Conservation (phyloP, 257 asterid genomes). For the Verbena officinalis region DNA sequence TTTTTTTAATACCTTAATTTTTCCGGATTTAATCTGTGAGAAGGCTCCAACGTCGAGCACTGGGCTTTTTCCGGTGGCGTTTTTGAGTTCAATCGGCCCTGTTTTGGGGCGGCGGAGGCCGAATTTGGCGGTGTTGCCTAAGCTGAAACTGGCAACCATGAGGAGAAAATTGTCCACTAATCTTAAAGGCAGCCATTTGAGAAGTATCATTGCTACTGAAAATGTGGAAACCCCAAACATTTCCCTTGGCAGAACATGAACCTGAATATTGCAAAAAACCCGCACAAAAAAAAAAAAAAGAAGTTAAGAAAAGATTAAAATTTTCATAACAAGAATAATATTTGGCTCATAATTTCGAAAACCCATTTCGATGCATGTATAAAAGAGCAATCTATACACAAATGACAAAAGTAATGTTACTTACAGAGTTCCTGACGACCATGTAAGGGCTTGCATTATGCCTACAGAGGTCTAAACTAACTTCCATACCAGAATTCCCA, state of each 20-base stretch:
- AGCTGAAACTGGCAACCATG: conserved; percentile 47
- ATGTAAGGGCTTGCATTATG: conserved; percentile 65
- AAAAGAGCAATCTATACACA: background rate
- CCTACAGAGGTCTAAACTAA: conserved; percentile 75
- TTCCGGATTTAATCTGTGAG: conserved; percentile 63
- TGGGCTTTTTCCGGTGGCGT: conserved; percentile 89
- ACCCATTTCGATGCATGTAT: background rate
- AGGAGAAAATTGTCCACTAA: conserved; percentile 75
- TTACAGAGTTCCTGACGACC: conserved; percentile 85
- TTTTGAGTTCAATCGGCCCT: conserved; percentile 87
- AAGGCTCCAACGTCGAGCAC: conserved; percentile 95
- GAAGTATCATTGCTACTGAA: conserved; percentile 61
- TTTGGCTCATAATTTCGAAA: too few species aligned
- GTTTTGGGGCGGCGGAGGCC: conserved; percentile 88
- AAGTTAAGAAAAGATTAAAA: background rate
- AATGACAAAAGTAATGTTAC: conserved; percentile 25
- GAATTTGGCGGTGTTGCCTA: conserved; percentile 63
- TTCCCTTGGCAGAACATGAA: conserved; percentile 86
- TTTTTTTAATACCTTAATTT: conserved; percentile 58
- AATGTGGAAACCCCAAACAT: conserved; percentile 85
- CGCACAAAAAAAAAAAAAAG: background rate
- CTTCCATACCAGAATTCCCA: conserved; percentile 98
- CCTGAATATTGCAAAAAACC: conserved; percentile 37
- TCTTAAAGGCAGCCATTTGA: conserved; percentile 73
- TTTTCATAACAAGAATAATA: too few species aligned